Base-by-base conservation (phyloP, 176 grass and related monocot genomes). In the Dendrocalamus sinicus region DNA sequence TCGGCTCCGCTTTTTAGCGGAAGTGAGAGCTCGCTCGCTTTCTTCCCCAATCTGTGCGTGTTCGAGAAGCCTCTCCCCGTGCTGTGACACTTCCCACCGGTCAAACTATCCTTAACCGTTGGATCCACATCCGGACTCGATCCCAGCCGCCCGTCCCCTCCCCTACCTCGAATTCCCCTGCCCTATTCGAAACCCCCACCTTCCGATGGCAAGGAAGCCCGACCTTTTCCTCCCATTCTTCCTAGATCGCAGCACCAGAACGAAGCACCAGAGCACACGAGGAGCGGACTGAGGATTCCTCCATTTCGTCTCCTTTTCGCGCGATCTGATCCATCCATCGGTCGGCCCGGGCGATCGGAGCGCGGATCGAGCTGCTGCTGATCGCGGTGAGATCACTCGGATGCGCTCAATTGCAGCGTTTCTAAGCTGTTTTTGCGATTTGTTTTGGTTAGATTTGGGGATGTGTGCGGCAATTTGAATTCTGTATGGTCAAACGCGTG, bases 31-130 rank as follows among this genome's bases (percentile, higher is more conserved):
- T 50, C 45, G 65, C 19, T 61, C 3, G 51, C 15, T 52, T 35
- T 5, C 23, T n/a, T 37, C 28, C 53, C 59, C 64, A 40, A 77
- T 86, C 83, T 84, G 86, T 92, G 75, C 84, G 87, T 92, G 83
- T 74, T 47, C 79, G 24, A 86, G 51, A 80, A 76, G 79, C n/a
- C 74, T 89, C 75, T 89, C 79, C 24, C 35, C 47, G 35, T 63
- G 67, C 60, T n/a, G 60, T 28, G 58, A n/a, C 55, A 23, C 66
- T 54, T 41, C 24, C 73, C 5, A 62, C 72, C 44, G 23, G 46
- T 8, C 66, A 8, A 57, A 1, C 26, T 12, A 13, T 1, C 5
- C 62, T 0, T 45, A 16, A 6, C 87, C 91, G 87, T 89, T 20
- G 9, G 81, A 72, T 87, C 81, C 75, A 55, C 32, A 76, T 57